Base-by-base conservation (phyloP, 495 filamentous ascomycete species). In the Xylaria flabelliformis region DNA sequence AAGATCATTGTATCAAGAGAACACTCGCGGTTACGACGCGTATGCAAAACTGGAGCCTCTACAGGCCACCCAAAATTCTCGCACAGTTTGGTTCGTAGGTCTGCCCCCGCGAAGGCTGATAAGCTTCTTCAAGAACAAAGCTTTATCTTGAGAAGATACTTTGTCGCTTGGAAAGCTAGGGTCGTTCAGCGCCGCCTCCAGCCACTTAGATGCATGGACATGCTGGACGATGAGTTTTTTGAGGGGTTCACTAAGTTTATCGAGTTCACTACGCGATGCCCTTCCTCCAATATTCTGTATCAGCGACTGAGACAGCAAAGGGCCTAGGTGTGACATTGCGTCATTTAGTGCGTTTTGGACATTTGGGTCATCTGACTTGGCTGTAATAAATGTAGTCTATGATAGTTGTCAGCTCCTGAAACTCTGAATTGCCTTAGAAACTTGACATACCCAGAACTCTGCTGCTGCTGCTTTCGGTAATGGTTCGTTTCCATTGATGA, bases 401-500 rank as follows among this genome's bases (percentile, higher is more conserved):
- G 42, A 66, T 32, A 78, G 64, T 1, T 42, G 58, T 70, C 46
- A 70, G 68, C 46, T 53, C 29, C 26, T 39, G 15, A 42, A n/a
- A 36, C 29, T 24, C 29, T 21, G 34, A 41, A 62, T 36, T 70
- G 26, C 34, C 53, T 75, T 69, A 19, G 70, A 73, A 56, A 67
- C 55, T 69, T 75, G 69, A 72, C 87, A 77, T 74, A 93, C 90
- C 94, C 95, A 98, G 74, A 98, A 95, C 34, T 90, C 86, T 36
- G 90, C 89, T 0, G 94, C 91, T 5, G 93, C 89, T 48, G 87
- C 88, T 78, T 97, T 95, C 1, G 94, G 92, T 42, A 98, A 84
- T 0, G 92, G 88, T 46, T 98, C 94, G 3, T 86, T 88, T 10
- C 90, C 90, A 48, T 87, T 83, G 24, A 99, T 81, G 46, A 92